Percentiles rank a stretch among this genome's conserved stretches.
These are phyloP conservation scores for Verticillium dahliae DNA, from an alignment of 2,329 filamentous ascomycete species.

Conservation along the genomic window DNA sequence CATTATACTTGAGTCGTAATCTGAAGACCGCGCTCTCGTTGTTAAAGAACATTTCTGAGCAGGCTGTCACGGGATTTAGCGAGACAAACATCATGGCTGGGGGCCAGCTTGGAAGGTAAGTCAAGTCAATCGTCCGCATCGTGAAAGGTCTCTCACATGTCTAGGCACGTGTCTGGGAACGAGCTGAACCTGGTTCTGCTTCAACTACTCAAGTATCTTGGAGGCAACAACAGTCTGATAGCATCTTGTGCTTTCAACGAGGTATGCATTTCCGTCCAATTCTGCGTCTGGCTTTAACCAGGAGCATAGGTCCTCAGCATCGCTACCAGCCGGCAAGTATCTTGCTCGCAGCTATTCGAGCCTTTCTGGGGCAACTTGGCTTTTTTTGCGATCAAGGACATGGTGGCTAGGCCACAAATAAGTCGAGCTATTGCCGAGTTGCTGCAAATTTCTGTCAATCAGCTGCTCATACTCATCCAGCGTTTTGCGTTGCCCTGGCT, in stretches of 20 bases:
- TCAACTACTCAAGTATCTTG: constrained; percentile 79
- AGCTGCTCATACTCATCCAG: constrained; percentile 71
- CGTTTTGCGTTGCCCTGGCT: constrained; percentile 79
- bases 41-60: constrained; percentile 66
- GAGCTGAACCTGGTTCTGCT: constrained; percentile 83
- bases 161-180: constrained; percentile 64
- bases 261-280: constrained; percentile 30
- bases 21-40: constrained; percentile 63
- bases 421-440: constrained; percentile 75
- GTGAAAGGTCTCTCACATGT: constrained; percentile 1
- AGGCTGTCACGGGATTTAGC: constrained; percentile 58
- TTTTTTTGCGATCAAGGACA: constrained; percentile 74
- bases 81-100: constrained; percentile 84
- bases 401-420: constrained; percentile 74
- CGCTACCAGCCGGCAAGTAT: constrained; percentile 56
- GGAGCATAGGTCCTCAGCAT: constrained; percentile 54
- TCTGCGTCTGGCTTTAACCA: neutral
- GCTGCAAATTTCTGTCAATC: constrained; percentile 65
- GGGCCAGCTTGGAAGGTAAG: constrained; percentile 70
- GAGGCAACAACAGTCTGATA: constrained; percentile 72
- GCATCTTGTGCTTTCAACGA: constrained; percentile 80
- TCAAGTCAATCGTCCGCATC: constrained; percentile 17
- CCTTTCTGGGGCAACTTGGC: constrained; percentile 88
- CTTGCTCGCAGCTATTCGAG: constrained; percentile 63
- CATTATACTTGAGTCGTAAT: constrained; percentile 52